Base-by-base conservation (phyloP, 2,329 filamentous ascomycete species). In the Ophiocordyceps camponoti-leonardi region DNA sequence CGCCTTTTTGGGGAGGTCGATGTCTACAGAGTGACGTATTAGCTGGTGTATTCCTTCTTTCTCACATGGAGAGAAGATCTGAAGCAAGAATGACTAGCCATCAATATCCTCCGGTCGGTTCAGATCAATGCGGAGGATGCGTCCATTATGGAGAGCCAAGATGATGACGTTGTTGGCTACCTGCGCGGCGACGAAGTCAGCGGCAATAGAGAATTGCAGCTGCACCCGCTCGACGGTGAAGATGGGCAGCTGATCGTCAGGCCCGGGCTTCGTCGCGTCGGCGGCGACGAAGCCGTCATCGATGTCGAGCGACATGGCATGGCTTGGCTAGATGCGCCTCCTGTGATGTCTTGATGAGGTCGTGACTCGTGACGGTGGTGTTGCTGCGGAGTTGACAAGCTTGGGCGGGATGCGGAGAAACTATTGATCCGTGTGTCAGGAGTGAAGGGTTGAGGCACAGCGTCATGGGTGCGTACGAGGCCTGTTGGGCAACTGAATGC, bases 121-220 rank as follows among this genome's bases (percentile, higher is more conserved):
- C 44, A 96, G 69, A 61, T 96, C 92, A 61, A 98, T 98, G 49
- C 92, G 79, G 48, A 98, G 69, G 51, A 98, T 92, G 54, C 90
- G 82, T 44, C 87, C 86, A 48, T 90, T 95, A 6, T 87, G 90
- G 35, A 98, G 74, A 39, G 92, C 92, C 44, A 98, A 72, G 20
- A 96, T 80, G 47, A 98, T 75, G 49, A 96, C 88, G 69, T 98
- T 95, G 65, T 98, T 96, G 51, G 90, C 88, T 46, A 96, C 90
- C 64, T 95, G 88, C 39, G 88, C 88, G 18, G 92, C 88, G 43
- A 94, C 92, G 59, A 98, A 96, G 63, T 95, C 86, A 52, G 90
- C 87, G 2, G 90, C 86, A 56, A 96, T 82, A 49, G 86, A 83
- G 71, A 98, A 98, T 61, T 92, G 85, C 50, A 96, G 79, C 68